A percentile compares a stretch with the other conserved stretches of the same genome.
phyloP scores from a whole-genome alignment of 768 basidiomycete genomes.

The Macrolepiota fuliginosa region DNA sequence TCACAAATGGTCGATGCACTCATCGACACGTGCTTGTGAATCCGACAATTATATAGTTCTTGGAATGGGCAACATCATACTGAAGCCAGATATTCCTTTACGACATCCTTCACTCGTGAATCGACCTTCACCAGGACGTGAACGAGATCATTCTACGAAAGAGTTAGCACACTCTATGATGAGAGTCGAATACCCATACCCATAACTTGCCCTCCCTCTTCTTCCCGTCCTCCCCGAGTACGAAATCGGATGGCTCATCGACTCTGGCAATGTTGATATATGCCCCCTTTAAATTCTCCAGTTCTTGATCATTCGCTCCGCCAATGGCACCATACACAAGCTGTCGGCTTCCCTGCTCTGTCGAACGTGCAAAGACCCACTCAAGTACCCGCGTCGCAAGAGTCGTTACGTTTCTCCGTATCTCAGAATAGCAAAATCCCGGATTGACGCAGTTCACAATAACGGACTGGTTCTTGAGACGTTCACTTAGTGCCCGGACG shows the following conservation, averaged over 20 bases:
- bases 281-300: slow-evolving; percentile 21
- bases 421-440: slow-evolving; percentile 38
- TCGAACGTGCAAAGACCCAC: slow-evolving; percentile 30
- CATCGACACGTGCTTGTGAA: too few species aligned
- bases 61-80: too few species aligned
- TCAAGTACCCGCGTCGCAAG: not conserved
- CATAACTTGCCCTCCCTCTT: slow-evolving; percentile 26
- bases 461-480: slow-evolving; percentile 27
- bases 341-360: slow-evolving; percentile 36
- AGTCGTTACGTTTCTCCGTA: slow-evolving; percentile 18
- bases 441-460: slow-evolving; percentile 40
- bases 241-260: slow-evolving; percentile 26
- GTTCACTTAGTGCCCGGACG: slow-evolving; percentile 33
- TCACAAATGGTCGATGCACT: too few species aligned
- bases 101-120: too few species aligned
- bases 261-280: slow-evolving; percentile 25
- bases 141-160: slow-evolving; percentile 5
- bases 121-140: slow-evolving; percentile 1
- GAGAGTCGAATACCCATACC: slow-evolving; percentile 18
- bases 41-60: too few species aligned
- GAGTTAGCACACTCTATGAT: accelerated
- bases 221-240: slow-evolving; percentile 25
- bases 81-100: too few species aligned
- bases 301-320: not conserved
- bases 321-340: slow-evolving; percentile 32